Percentiles rank a stretch among this genome's conserved stretches.
Conservation (phyloP, 805 yeast species). For the Schwanniomyces sp. region DNA sequence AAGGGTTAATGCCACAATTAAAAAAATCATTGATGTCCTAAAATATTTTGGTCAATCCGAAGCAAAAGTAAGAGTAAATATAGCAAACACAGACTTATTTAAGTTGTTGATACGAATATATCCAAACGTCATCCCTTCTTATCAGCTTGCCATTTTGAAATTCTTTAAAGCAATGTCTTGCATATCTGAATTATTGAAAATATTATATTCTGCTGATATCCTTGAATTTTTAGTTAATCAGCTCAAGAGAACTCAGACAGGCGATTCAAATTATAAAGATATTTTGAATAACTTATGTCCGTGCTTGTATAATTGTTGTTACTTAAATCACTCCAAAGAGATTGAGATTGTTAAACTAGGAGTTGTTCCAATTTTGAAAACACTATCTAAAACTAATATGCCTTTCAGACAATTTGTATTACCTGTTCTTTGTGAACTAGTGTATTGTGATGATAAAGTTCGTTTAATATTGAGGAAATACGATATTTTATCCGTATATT, state of each 20-base stretch:
- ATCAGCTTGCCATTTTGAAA: slow-evolving; percentile 43
- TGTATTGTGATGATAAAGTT: slow-evolving; percentile 42
- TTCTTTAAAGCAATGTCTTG: slow-evolving; percentile 45
- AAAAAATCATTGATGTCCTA: slow-evolving; percentile 37
- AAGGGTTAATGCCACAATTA: slow-evolving; percentile 13
- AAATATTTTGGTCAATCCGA: slow-evolving; percentile 47
- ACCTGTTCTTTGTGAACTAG: slow-evolving; percentile 55
- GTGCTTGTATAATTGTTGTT: slow-evolving; percentile 51
- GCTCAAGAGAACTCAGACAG: slow-evolving; percentile 26
- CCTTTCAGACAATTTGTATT: slow-evolving; percentile 52
- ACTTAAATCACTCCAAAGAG: slow-evolving; percentile 45
- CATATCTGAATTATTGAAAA: slow-evolving; percentile 30
- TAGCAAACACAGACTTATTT: slow-evolving; percentile 39
- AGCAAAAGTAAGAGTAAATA: slow-evolving; percentile 39
- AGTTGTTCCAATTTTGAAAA: slow-evolving; percentile 44
- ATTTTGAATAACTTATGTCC: slow-evolving; percentile 48
- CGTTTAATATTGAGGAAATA: slow-evolving; percentile 34
- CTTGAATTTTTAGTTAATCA: slow-evolving; percentile 43
- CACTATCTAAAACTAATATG: slow-evolving; percentile 37
- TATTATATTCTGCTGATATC: slow-evolving; percentile 38
- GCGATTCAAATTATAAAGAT: slow-evolving; percentile 32
- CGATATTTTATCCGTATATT: slow-evolving; percentile 39
- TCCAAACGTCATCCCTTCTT: slow-evolving; percentile 25
- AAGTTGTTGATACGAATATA: slow-evolving; percentile 41
- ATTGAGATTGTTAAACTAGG: slow-evolving; percentile 47